Conservation (phyloP, 2,329 filamentous ascomycete species). For the Neopestalotiopsis rosae region DNA sequence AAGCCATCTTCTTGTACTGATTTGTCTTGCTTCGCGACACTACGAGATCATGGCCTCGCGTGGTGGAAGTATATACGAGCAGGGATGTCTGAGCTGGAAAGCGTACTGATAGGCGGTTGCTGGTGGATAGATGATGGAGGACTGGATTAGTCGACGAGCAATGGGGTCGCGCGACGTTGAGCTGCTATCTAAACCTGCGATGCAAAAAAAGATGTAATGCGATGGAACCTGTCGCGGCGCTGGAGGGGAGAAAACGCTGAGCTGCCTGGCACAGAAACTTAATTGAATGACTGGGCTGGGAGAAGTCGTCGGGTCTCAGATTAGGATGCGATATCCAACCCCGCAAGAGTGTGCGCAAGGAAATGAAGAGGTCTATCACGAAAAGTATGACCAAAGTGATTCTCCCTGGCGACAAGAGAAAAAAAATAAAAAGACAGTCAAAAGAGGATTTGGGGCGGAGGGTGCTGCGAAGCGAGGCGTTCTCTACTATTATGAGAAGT, state of each 20-base stretch:
- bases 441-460: background rate
- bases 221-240: background rate
- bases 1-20: constrained; percentile 13
- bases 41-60: constrained; percentile 6
- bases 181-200: constrained; percentile 6
- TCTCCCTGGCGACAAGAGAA: constrained; percentile 1
- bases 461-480: constrained; percentile 13
- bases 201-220: constrained; percentile 1
- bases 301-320: background rate
- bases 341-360: background rate
- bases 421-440: background rate
- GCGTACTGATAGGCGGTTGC: background rate
- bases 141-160: background rate
- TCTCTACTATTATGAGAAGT: constrained; percentile 16
- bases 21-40: background rate
- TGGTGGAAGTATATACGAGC: background rate
- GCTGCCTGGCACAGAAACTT: background rate
- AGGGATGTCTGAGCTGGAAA: background rate
- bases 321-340: constrained; percentile 14
- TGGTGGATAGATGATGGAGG: background rate
- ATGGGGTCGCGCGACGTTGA: background rate
- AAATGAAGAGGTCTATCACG: constrained; percentile 12
- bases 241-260: background rate
- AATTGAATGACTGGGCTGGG: background rate
- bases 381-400: constrained; percentile 11